These are phyloP conservation scores for Schizochytrium sp. DNA, from an alignment of 108 stramenopile species.

Conservation along the genomic window DNA sequence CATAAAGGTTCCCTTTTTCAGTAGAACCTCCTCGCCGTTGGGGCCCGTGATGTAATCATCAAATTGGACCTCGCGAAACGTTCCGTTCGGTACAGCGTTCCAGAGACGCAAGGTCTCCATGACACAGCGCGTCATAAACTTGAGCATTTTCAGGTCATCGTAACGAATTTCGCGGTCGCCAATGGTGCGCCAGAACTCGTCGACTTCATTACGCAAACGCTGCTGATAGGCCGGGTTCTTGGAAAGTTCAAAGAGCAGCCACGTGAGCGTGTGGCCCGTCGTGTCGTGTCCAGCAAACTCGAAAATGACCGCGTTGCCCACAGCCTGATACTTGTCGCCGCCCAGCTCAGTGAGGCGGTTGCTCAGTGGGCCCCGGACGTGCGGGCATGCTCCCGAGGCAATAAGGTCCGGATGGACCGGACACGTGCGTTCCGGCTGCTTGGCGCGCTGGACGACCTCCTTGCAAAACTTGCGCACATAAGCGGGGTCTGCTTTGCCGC, in stretches of 20 bases:
- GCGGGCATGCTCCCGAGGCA: neutral
- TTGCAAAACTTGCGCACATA: neutral
- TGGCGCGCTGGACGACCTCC: neutral
- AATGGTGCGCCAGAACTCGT: neutral
- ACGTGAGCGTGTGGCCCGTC: neutral
- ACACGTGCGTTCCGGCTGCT: neutral
- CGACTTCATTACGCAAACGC: neutral
- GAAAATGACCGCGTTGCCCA: neutral
- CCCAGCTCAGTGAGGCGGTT: neutral
- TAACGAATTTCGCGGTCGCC: neutral
- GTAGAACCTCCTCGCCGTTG: neutral
- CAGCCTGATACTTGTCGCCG: neutral
- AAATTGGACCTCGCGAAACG: neutral
- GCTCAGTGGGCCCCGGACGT: neutral
- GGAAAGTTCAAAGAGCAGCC: constrained; percentile 7
- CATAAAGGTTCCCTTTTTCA: neutral
- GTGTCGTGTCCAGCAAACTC: constrained; percentile 11
- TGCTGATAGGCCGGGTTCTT: neutral
- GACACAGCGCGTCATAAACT: neutral
- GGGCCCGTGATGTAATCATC: neutral
- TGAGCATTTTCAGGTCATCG: neutral
- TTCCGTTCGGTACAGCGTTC: neutral
- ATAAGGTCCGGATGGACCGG: neutral
- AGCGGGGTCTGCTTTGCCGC: neutral
- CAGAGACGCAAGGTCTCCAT: constrained; percentile 8